A percentile compares a stretch with the other conserved stretches of the same genome.
phyloP scores from a whole-genome alignment of 805 yeast genomes.

The Ogataea nakhonphanomensis region DNA sequence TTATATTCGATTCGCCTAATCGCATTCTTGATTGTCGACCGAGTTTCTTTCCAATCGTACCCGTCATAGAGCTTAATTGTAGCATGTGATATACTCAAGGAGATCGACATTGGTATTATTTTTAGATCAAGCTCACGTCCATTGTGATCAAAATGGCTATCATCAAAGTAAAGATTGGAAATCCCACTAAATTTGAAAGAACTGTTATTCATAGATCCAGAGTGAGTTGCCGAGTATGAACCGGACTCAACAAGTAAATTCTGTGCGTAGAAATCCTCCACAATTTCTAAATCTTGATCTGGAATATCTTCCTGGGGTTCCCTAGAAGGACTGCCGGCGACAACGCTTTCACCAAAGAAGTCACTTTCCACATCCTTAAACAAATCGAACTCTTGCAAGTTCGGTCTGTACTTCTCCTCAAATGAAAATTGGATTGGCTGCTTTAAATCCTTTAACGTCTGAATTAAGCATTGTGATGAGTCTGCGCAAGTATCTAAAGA shows the following conservation, averaged over 20 bases:
- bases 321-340: too few relatives aligned
- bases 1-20: slow-evolving; percentile 58
- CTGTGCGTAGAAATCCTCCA: slow-evolving; percentile 30
- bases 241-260: slow-evolving; percentile 16
- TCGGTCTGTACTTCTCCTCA: slow-evolving; percentile 53
- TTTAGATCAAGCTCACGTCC: slow-evolving; percentile 2
- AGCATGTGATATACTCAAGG: slow-evolving; percentile 37
- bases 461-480: slow-evolving; percentile 69
- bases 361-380: slow-evolving; percentile 36
- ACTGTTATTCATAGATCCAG: slow-evolving; percentile 5
- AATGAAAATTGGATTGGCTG: slow-evolving; percentile 60
- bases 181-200: slow-evolving; percentile 5
- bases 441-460: slow-evolving; percentile 66
- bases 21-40: slow-evolving; percentile 61
- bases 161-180: slow-evolving; percentile 19
- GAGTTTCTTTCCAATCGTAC: slow-evolving; percentile 83
- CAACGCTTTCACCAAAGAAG: too few relatives aligned
- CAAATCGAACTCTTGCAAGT: slow-evolving; percentile 36
- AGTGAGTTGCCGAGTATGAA: slow-evolving; percentile 8
- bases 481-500: slow-evolving; percentile 74
- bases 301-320: neutral
- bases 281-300: slow-evolving; percentile 20
- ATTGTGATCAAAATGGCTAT: slow-evolving; percentile 19
- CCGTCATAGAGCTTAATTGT: slow-evolving; percentile 73
- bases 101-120: slow-evolving; percentile 30